Base-by-base conservation (phyloP, 306 rosid genomes). In the Begonia loranthoides region DNA sequence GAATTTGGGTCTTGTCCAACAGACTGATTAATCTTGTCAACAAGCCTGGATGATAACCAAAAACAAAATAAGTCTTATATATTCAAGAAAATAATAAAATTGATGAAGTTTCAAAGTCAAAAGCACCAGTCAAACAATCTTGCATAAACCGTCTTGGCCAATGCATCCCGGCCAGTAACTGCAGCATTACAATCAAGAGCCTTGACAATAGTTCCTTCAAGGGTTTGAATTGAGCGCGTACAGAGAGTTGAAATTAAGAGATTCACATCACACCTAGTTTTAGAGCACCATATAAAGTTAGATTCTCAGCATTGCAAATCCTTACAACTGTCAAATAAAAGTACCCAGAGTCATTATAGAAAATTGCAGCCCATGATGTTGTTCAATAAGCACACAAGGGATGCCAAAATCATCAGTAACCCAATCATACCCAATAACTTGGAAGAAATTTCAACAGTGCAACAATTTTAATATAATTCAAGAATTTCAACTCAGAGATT, bases 171-270 rank as follows among this genome's bases (percentile, higher is more conserved):
- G 50, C 95, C 80, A 69, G 92, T 80, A 60, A 76, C 64, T 50
- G 95, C 95, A 70, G 86, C 95, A 66, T 70, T 73, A 76, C 94
- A 86, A 55, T 90, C 99, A 48, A 90, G 95, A 41, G 94, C 92
- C 70, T 80, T 90, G 56, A 86, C 60, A 66, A 90, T 90, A 69
- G n/a, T 73, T 71, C 99, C 99, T 80, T 90, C 99, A 24, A 63
- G 86, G 59, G 99, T 86, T 74, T 86, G 95, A 62, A 90, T 90
- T 50, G 93, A 72, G 41, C 95, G 94, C 58, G 88, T 80, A 67
- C 82, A 82, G 52, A 90, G 68, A 53, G 95, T 81, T 66, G 84
- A 68, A 49, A 80, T 63, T 62, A 90, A 70, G 71, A 86, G 70
- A 59, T 75, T 76, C 57, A 62, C 82, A 63, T 90, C 84, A 62